Evolutionary conservation across 179 eudicot genomes (phyloP).

Genomic region (Nepenthes alata): DNA sequence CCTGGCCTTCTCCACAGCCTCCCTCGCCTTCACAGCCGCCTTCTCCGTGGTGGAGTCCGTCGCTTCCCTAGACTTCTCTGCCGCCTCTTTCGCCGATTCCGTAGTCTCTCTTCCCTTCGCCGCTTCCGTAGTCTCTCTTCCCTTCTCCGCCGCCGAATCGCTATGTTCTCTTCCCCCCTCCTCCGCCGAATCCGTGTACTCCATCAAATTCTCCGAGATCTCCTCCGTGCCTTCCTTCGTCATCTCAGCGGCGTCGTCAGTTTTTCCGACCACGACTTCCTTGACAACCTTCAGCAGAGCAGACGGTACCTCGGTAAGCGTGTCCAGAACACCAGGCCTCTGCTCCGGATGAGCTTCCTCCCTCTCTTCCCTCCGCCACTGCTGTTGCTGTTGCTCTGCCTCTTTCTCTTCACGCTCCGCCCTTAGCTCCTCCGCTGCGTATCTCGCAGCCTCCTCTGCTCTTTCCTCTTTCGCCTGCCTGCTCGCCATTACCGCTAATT

Average conservation of each 20-base stretch:
- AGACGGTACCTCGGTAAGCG: not conserved
- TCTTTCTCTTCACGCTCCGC: constrained; percentile 25
- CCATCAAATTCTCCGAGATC: constrained; percentile 4
- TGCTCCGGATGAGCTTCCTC: not conserved
- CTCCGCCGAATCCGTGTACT: constrained; percentile 8
- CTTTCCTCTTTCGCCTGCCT: constrained; percentile 39
- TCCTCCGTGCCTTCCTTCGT: constrained; percentile 16
- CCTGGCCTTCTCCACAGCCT: constrained; percentile 5
- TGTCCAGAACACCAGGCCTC: constrained; percentile 43
- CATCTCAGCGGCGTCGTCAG: constrained; percentile 15
- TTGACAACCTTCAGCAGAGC: constrained; percentile 44
- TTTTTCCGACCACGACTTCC: constrained; percentile 22
- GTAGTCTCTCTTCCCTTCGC: not conserved
- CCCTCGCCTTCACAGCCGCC: constrained; percentile 3
- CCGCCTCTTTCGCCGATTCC: constrained; percentile 1
- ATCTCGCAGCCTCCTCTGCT: constrained; percentile 50
- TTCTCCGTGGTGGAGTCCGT: constrained; percentile 7
- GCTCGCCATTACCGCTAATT: constrained; percentile 26
- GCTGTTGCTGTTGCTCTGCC: not conserved
- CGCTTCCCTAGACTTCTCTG: not conserved
- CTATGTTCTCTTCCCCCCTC: constrained; percentile 2
- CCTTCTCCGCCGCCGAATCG: constrained; percentile 1
- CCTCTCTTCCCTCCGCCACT: not conserved
- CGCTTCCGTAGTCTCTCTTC: constrained; percentile 2
- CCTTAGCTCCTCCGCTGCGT: constrained; percentile 42